These are phyloP conservation scores for Rutstroemia sydowiana DNA, from an alignment of 2,329 filamentous ascomycete genomes.

Conservation along the genomic window DNA sequence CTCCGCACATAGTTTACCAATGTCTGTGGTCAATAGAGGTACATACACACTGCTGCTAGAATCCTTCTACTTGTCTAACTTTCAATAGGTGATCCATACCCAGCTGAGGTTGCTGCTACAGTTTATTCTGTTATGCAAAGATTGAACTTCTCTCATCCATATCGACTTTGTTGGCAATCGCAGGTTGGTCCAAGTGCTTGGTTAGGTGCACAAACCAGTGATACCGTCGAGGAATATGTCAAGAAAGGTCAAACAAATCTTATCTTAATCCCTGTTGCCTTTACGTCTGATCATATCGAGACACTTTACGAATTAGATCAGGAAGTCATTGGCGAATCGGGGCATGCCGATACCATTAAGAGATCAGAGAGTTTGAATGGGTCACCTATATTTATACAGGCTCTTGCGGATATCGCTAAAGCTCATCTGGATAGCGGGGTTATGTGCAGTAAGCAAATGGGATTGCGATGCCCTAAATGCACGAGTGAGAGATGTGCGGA, in stretches of 20 bases:
- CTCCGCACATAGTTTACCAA: constrained; percentile 91
- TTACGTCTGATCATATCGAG: constrained; percentile 98
- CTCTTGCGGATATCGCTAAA: constrained; percentile 80
- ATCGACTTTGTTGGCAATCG: constrained; percentile 94
- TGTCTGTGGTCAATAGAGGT: constrained; percentile 94
- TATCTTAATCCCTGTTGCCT: constrained; percentile 88
- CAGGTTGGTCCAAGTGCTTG: constrained; percentile 94
- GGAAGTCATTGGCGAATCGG: constrained; percentile 87
- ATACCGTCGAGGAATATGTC: constrained; percentile 82
- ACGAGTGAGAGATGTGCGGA: constrained; percentile 81
- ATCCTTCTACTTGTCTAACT: constrained; percentile 11
- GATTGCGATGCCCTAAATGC: constrained; percentile 85
- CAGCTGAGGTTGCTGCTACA: constrained; percentile 89
- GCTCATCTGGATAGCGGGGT: constrained; percentile 64
- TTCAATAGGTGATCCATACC: constrained; percentile 74
- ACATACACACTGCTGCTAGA: constrained; percentile 22
- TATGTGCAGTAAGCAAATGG: constrained; percentile 75
- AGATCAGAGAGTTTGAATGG: constrained; percentile 89
- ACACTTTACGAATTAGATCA: constrained; percentile 90
- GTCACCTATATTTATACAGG: constrained; percentile 81
- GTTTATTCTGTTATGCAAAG: constrained; percentile 95
- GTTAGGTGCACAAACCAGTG: constrained; percentile 88
- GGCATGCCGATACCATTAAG: constrained; percentile 73
- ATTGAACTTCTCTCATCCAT: constrained; percentile 80
- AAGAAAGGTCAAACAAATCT: constrained; percentile 87